These are phyloP conservation scores for Domatiomyces catenatus DNA, from an alignment of 2,329 filamentous ascomycete species.

Conservation along the genomic window DNA sequence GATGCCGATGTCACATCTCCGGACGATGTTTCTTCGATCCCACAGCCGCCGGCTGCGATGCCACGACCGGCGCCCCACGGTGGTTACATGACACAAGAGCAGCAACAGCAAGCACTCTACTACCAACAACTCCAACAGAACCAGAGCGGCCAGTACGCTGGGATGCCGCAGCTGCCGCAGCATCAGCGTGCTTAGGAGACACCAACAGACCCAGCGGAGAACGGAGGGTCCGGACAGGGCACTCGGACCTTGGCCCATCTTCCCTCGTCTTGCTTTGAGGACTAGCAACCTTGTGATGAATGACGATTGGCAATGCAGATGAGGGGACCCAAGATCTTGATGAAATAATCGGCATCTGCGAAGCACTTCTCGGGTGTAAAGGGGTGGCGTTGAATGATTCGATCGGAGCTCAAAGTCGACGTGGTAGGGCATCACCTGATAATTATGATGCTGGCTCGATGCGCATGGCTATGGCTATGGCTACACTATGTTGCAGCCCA, in stretches of 20 bases:
- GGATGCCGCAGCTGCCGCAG: slow-evolving; percentile 68
- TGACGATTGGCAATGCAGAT: not conserved
- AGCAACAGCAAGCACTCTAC: slow-evolving; percentile 65
- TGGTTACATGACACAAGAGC: slow-evolving; percentile 51
- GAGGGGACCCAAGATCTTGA: not conserved
- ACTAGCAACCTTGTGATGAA: not conserved
- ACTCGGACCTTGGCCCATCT: not conserved
- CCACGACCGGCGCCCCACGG: slow-evolving; percentile 45
- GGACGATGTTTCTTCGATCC: slow-evolving; percentile 72
- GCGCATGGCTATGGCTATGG: not conserved
- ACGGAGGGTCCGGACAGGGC: not conserved
- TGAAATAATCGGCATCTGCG: not conserved
- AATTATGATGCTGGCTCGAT: not conserved
- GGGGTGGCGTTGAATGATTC: not conserved
- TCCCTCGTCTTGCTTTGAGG: not conserved
- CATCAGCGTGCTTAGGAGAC: slow-evolving; percentile 50
- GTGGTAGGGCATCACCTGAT: not conserved
- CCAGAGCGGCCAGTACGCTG: slow-evolving; percentile 51
- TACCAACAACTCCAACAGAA: slow-evolving; percentile 65
- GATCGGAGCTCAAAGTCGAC: not conserved
- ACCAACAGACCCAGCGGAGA: not conserved
- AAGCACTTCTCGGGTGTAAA: not conserved
- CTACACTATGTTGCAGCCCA: not conserved
- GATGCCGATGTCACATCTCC: slow-evolving; percentile 70
- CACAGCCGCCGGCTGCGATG: slow-evolving; percentile 52